Percentiles rank a stretch among this genome's conserved stretches.
These are phyloP conservation scores for Gracilaria domingensis DNA, from an alignment of 23 red algal genomes.

Conservation along the genomic window DNA sequence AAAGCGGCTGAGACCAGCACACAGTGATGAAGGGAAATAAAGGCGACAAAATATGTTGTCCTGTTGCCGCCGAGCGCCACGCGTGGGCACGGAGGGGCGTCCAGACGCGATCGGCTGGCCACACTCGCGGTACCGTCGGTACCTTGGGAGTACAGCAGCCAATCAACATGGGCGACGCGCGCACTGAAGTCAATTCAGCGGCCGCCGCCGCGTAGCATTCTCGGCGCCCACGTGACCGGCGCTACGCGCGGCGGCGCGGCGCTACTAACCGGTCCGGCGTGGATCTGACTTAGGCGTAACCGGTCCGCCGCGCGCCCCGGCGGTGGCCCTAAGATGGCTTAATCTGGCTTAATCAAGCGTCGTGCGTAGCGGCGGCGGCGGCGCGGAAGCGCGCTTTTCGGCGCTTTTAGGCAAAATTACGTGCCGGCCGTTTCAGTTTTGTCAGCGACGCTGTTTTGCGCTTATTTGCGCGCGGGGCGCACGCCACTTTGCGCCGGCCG, in stretches of 20 bases:
- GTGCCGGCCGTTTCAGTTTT: not conserved
- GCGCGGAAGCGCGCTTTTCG: not conserved
- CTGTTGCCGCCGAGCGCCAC: not conserved
- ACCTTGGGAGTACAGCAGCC: too few species aligned
- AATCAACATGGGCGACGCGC: not conserved
- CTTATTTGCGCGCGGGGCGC: not conserved
- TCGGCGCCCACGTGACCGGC: conserved; percentile 11
- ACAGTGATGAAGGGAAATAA: not conserved
- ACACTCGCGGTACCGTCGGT: too few species aligned
- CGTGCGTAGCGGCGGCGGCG: not conserved
- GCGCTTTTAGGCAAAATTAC: conserved; percentile 8
- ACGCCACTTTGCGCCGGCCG: not conserved
- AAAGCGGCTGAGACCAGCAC: too few species aligned
- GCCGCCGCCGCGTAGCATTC: too few species aligned
- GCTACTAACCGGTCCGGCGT: not conserved
- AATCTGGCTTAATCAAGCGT: conserved; percentile 32
- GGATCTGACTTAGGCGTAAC: conserved; percentile 1
- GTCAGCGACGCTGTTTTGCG: conserved; percentile 1
- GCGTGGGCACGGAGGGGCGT: not conserved
- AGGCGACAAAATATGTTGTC: not conserved
- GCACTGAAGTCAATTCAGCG: not conserved
- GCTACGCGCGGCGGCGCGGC: not conserved
- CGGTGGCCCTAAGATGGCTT: conserved; percentile 28
- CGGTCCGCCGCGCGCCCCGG: not conserved
- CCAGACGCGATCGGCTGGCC: too few species aligned